Evolutionary conservation across 148 eudicot species (phyloP), one percentile per base, ranked within the genome.

Genomic region (Tetragonia tetragonoides): DNA sequence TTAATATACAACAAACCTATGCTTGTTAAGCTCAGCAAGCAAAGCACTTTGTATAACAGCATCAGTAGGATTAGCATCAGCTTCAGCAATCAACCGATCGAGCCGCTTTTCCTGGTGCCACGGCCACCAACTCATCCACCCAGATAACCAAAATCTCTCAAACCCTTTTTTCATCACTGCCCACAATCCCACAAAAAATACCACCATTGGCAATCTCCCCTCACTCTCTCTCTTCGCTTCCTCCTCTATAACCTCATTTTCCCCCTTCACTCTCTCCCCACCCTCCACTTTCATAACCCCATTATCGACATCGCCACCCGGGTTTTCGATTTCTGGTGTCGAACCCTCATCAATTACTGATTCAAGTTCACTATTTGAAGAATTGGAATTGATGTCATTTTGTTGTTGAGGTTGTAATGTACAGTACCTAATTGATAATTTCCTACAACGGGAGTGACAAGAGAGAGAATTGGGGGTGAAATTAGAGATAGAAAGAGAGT

Each of bases 61-160:
- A 81, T 95, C 97, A 77, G n/a, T 81, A 2, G 97, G 99, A 82
- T 90, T 87, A 0, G 89, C 92, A 83, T 95, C 97, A 0, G 97
- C 97, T 74, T 95, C 97, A 0, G 85, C 83, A 42, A 89, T 76
- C 90, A 95, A 80, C 68, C 78, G 72, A 75, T 89, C 88, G 57
- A 93, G 75, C 77, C 87, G 82, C 83, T 81, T 88, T 85, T 90
- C 97, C 71, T 87, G 88, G 63, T 84, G 86, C 96, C 92, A 91
- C 12, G 91, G 92, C 98, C 91, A 90, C 92, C 92, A 91, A 56
- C 80, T 84, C 77, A 91, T 84, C 94, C 91, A 88, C 82, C 89
- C 87, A 53, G 90, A 86, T 83, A 76, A 67, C 78, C 87, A 72
- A 46, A 91, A 4, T 62, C 77, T 87, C 88, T 86, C 96, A 68